Base-by-base conservation (phyloP, 768 basidiomycete species). In the Trametes maxima region DNA sequence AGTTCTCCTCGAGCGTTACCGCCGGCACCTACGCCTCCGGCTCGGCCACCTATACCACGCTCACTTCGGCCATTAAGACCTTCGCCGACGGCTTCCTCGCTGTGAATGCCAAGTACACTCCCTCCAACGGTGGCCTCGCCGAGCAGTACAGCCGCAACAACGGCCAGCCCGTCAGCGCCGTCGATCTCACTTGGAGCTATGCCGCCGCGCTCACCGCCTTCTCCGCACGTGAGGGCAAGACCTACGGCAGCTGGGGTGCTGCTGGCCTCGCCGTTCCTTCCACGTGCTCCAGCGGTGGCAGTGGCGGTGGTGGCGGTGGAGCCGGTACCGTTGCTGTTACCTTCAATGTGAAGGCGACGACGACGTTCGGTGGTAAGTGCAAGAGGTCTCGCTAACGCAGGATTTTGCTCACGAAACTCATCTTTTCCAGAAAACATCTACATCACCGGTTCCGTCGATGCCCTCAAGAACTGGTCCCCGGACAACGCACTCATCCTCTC, bases 171-270 rank as follows among this genome's bases (percentile, higher is more conserved):
- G 60, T 82, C 17, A 86, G 86, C 69, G 90, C 90, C 2, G 72
- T 69, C 10, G 85, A 92, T 69, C 76, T 91, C 57, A 91, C 89
- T 0, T 92, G 89, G 90, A 87, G 84, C 66, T 92, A 90, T 67
- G 89, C 90, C 1, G 78, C 87, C 28, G 80, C 83, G 0, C 72
- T 92, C 55, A 89, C 89, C 0, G 84, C 76, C 8, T 85, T 86
- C 65, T 77, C 78, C 21, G 84, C 87, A 1, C 78, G 84, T n/a
- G 75, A 70, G 12, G 86, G 87, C 0, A 68, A 74, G 43, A 67
- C 75, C 0, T 76, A 82, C 6, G 76, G 75, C 0, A 81, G 82
- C 68, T 90, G 90, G 90, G 89, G 89, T 28, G 90, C 90, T 8
- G 67, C 74, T n/a, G 85, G 82, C 5, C 64, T 90, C 57, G 68